Evolutionary conservation across 371 early-diverging fungal genomes (phyloP), one percentile per base, ranked within the genome.

Genomic region (Mucor mucedo): DNA sequence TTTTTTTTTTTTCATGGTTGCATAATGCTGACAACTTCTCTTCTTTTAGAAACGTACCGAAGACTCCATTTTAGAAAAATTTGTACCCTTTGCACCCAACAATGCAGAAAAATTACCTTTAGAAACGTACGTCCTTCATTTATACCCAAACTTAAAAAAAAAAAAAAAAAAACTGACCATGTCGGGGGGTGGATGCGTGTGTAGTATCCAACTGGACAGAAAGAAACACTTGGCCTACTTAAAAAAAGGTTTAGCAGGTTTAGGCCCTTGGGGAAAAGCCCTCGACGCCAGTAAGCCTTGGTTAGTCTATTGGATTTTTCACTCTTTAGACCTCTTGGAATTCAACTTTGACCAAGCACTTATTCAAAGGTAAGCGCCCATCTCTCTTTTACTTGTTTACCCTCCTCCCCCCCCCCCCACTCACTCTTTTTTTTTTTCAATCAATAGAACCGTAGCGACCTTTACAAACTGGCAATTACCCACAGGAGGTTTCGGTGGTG

Each of bases 241-340:
- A 1, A 68, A 62, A 21, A 69, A 69, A 7, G 87, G 81, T 3
- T 45, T 91, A 7, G 69, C 80, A 7, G 65, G 78, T 1, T 77
- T 94, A 13, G 73, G 84, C 4, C 67, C 77, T n/a, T 82, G 84
- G 70, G 91, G 87, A 73, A 80, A 85, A 0, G 80, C 80, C 0
- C 83, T 98, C 45, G 97, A 96, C 71, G 92, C 98, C 3, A 88
- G 89, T 68, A 89, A 89, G 67, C 95, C 98, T 6, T 98, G 98
- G 98, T 64, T 98, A 10, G 71, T 86, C 2, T 96, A 92, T 71
- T 98, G 98, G 98, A 89, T 91, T 27, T 60, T 93, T 11, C 96
- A 96, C 63, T 76, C 94, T 0, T 77, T 96, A 13, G 91, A 90
- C 60, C 73, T 97, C 8, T 69, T 98, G 35, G 89, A 86, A 21